Base-by-base conservation (phyloP, 2,329 filamentous ascomycete genomes). In the Setomelanomma holmii region DNA sequence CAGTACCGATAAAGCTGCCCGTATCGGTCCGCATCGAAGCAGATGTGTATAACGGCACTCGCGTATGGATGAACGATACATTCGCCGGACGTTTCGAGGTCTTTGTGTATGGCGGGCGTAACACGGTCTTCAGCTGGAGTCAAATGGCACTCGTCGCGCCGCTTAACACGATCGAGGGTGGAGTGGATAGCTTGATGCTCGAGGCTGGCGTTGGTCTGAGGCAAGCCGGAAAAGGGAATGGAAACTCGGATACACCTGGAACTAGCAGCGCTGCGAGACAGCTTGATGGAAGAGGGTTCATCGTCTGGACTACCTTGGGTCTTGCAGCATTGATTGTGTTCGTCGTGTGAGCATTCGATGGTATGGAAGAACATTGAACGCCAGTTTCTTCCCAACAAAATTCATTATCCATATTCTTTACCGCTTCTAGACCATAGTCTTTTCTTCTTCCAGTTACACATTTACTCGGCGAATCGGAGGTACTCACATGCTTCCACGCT, bases 91-190 rank as follows among this genome's bases (percentile, higher is more conserved):
- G 82, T 8, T 84, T 84, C 45, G 82, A 84, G 55, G 81, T 83
- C 0, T 82, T 81, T 52, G 77, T 84, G 1, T 84, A 76, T 56
- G 82, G 82, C 0, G 82, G 82, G 1, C 74, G 73, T 24, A 84
- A 84, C 49, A 77, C 73, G 6, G 51, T 78, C 41, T 80, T 82
- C 40, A 82, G 80, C 24, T 84, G 81, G 82, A 82, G 78, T 53
- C 81, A 83, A 63, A 84, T 84, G 81, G 81, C 82, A 1, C 78
- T 84, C 60, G 82, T 83, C 11, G 81, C 81, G 7, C 81, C 81
- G 0, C 49, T 83, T 33, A 72, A 80, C 6, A 52, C 38, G 1
- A 42, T 74, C 3, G 47, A 63, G 11, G 74, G 75, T 1, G 72
- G 66, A 0, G 46, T 75, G 21, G 55, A 67, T 48, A 27, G 11